Conservation (phyloP, 2,329 filamentous ascomycete genomes). For the Xylaria polymorpha region DNA sequence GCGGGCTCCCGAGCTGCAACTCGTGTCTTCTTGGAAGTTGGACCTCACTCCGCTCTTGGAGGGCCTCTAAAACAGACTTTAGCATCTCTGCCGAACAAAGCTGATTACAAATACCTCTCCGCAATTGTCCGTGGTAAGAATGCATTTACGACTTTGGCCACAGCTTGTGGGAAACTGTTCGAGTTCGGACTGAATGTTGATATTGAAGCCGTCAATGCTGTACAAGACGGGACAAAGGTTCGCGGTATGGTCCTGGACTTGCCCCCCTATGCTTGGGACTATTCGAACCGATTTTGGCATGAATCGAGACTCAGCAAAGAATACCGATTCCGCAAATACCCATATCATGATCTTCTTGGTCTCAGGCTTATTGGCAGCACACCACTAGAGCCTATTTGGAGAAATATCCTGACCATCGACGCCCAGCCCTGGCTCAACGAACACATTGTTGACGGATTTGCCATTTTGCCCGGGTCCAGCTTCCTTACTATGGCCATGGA, state of each 20-base stretch:
- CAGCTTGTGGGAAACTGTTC: too few species aligned
- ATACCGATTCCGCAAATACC: conserved; percentile 26
- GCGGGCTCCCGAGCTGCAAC: too few species aligned
- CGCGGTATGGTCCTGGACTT: conserved; percentile 31
- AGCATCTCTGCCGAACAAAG: too few species aligned
- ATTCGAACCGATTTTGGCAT: conserved; percentile 32
- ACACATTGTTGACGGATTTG: conserved; percentile 51
- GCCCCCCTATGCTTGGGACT: conserved; percentile 40
- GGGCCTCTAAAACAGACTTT: too few species aligned
- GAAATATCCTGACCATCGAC: conserved; percentile 18
- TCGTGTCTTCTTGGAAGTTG: too few species aligned
- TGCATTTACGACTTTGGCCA: too few species aligned
- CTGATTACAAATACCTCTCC: too few species aligned
- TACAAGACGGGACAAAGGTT: background rate
- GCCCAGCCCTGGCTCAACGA: conserved; percentile 56
- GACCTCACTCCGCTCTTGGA: too few species aligned
- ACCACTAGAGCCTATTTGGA: conserved; percentile 23
- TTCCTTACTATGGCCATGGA: conserved; percentile 28
- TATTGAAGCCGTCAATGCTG: too few species aligned
- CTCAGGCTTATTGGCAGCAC: conserved; percentile 17
- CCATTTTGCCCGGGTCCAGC: conserved; percentile 9
- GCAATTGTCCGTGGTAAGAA: too few species aligned
- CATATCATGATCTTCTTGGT: conserved; percentile 33
- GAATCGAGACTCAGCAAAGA: conserved; percentile 32
- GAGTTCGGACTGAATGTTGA: too few species aligned